Base-by-base conservation (phyloP, 179 eudicot genomes). In the Beta lomatogona region DNA sequence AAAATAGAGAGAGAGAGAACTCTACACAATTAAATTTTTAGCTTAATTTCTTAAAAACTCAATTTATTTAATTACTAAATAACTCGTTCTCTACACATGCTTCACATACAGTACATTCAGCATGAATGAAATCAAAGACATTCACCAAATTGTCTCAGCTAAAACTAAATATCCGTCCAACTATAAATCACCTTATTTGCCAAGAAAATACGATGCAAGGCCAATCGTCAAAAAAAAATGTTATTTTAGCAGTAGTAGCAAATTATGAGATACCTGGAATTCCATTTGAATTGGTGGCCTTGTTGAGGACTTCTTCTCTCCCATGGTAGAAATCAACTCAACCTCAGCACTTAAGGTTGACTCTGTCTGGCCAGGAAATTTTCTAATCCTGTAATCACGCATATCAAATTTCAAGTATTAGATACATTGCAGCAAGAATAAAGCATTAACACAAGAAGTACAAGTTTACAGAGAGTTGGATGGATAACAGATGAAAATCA, bases 231-330 rank as follows among this genome's bases (percentile, higher is more conserved):
- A 64, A 36, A 64, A 64, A 6, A 4, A 19, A 70, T 46, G 31
- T 70, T 1, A 50, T 19, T 22, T 22, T 22, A 28, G 11, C 54
- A 67, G n/a, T 18, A 68, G 28, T 19, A 13, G 41, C n/a, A 44
- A 14, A 41, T 19, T 18, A 19, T 21, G 41, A 67, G 66, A 81
- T 79, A 95, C 99, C 99, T 95, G 99, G 85, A 95, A 95, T 86
- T 97, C 99, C 99, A 97, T 97, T 87, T 97, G 97, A 84, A 97
- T 97, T 36, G 99, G 99, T 75, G 99, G 98, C 87, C 97, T 91
- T 28, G 97, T 97, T 88, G 91, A 89, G 18, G 97, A 92, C 89
- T 97, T 97, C 90, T 97, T 97, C 82, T 97, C 99, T 67, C 97
- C 87, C 83, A 97, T 97, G 8, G 99, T 97, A 59, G 98, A 97